A percentile compares a stretch with the other conserved stretches of the same genome.
These are phyloP conservation scores for Epichloe scottii DNA, from an alignment of 2,329 filamentous ascomycete genomes.

Conservation along the genomic window DNA sequence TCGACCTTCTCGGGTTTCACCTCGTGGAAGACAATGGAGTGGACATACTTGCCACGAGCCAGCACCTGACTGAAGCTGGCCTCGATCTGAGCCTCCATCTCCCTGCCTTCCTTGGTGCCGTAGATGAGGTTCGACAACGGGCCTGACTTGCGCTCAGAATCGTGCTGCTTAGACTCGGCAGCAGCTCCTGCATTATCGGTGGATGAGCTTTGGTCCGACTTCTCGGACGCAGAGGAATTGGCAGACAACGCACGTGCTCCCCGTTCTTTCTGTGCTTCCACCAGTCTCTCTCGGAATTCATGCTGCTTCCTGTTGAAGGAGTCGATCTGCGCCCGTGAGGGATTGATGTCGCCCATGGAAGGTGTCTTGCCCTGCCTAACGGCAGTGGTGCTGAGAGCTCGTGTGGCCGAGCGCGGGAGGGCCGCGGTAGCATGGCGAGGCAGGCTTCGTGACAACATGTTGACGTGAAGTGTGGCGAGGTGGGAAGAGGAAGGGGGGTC, in stretches of 20 bases:
- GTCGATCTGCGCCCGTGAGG: constrained; percentile 49
- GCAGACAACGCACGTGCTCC: constrained; percentile 63
- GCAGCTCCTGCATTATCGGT: constrained; percentile 25
- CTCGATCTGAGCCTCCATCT: constrained; percentile 92
- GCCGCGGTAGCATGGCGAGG: constrained; percentile 30
- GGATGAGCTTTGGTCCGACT: constrained; percentile 26
- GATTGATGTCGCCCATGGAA: constrained; percentile 73
- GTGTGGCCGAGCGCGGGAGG: constrained; percentile 34
- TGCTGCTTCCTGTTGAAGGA: constrained; percentile 75
- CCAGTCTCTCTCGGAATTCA: constrained; percentile 72
- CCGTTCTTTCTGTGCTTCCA: constrained; percentile 65
- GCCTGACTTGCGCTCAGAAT: constrained; percentile 53
- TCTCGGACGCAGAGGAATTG: constrained; percentile 28
- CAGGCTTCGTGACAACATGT: constrained; percentile 7
- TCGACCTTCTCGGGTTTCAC: constrained; percentile 93
- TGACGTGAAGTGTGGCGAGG: constrained; percentile 5
- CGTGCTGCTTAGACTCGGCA: constrained; percentile 43
- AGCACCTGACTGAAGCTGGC: constrained; percentile 91
- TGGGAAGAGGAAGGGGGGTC: constrained; percentile 3
- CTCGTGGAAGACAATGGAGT: constrained; percentile 92
- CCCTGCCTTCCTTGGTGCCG: constrained; percentile 86
- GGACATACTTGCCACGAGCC: constrained; percentile 93
- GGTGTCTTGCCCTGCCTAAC: constrained; percentile 41
- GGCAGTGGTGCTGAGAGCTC: constrained; percentile 46
- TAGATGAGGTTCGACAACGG: constrained; percentile 84